Conservation (phyloP, 164 flowering plant species). For the Kalanchoe fedtschenkoi region DNA sequence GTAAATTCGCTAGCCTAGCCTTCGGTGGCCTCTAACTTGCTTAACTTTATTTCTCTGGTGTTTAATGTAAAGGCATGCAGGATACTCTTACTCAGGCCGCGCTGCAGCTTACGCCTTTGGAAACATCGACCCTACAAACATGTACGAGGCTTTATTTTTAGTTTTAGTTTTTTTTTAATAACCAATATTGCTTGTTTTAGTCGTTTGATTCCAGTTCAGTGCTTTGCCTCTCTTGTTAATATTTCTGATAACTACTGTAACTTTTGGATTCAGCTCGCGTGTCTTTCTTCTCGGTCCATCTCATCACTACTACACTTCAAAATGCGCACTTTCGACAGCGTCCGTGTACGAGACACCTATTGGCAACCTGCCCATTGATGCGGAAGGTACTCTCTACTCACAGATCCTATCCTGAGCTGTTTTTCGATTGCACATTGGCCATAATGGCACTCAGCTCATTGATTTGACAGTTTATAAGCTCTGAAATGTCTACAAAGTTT, state of each 20-base stretch:
- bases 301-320: slow-evolving; percentile 92
- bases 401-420: neutral
- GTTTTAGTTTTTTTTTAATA: no score
- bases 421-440: neutral
- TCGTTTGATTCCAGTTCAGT: no score
- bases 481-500: neutral
- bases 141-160: no score
- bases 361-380: slow-evolving; percentile 86
- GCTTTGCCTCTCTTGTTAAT: no score
- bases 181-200: no score
- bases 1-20: neutral
- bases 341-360: slow-evolving; percentile 78
- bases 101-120: slow-evolving; percentile 96
- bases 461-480: neutral
- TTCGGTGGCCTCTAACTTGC: neutral
- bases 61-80: slow-evolving; percentile 71
- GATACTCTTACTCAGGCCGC: slow-evolving; percentile 93
- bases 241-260: no score
- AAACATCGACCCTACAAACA: slow-evolving; percentile 76
- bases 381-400: slow-evolving; percentile 63
- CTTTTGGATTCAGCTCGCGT: slow-evolving; percentile 51
- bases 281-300: slow-evolving; percentile 97
- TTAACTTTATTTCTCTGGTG: slow-evolving; percentile 10
- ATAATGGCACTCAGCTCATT: neutral
- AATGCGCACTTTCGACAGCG: slow-evolving; percentile 87